Base-by-base conservation (phyloP, 2,329 filamentous ascomycete genomes). In the Chaetomium strumarium region DNA sequence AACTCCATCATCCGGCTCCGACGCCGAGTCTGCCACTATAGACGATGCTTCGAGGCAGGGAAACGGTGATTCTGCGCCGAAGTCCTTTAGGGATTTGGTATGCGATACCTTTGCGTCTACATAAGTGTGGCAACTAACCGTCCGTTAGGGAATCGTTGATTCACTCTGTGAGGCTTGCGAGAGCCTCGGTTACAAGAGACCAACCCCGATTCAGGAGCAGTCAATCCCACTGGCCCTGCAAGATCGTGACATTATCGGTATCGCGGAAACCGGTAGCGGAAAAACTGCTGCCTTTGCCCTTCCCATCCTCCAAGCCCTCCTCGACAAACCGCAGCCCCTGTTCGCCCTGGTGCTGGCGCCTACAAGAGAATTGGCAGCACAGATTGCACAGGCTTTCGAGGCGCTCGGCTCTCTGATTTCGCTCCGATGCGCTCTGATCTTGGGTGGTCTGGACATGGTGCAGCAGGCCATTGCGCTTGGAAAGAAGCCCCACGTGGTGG, bases 361-460 rank as follows among this genome's bases (percentile, higher is more conserved):
- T 0, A 99, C 93, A 5, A 85, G 93, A 67, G 93, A 99, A 74
- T 70, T 99, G 52, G 93, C 93, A 2, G 87, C 88, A 55, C 93
- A 99, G 68, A 97, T 96, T 59, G 85, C 86, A 5, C 81, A 95
- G 66, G 79, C 87, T 2, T 92, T 96, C 61, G 91, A 96, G 66
- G 88, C 88, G 0, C 78, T 99, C 1, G 91, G 92, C 5, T 84
- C 88, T 10, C 76, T 90, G 29, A 96, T 99, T 61, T 86, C 84
- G n/a, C 86, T 97, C 36, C 83, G 90, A 64, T 90, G 84, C 64
- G 85, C 88, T 7, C 85, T 92, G 14, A 83, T 99, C 40, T 88
- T 97, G 1, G 93, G 93, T 63, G 93, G 93, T 40, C 84, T 97
- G 77, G 92, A 97, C 60, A 96, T 96, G 89, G 88, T 96, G 1